These are phyloP conservation scores for Suhomyces atakaporum DNA, from an alignment of 1,139 yeast genomes.

Conservation along the genomic window DNA sequence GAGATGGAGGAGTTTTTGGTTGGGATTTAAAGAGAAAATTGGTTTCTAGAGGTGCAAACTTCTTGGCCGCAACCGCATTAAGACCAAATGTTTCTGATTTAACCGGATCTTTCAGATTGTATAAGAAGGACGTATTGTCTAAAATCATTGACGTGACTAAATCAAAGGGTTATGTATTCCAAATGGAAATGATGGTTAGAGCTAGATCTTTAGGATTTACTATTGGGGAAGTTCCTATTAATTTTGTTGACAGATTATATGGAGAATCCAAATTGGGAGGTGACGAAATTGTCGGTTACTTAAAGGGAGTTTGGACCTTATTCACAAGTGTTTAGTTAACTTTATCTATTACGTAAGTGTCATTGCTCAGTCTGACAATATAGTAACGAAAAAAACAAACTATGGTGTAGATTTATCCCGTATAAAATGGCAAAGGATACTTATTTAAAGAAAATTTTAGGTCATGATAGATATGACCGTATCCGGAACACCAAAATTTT, in stretches of 20 bases:
- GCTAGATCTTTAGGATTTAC: constrained; percentile 71
- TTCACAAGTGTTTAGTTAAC: constrained; percentile 56
- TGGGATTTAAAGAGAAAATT: constrained; percentile 84
- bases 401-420: too few relatives aligned
- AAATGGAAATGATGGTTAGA: constrained; percentile 89
- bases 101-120: constrained; percentile 78
- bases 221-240: constrained; percentile 80
- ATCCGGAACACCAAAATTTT: constrained; percentile 59
- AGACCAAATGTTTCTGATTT: constrained; percentile 76
- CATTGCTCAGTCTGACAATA: too few relatives aligned
- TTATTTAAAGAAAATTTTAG: constrained; percentile 47
- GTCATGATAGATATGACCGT: constrained; percentile 33
- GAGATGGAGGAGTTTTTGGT: constrained; percentile 82
- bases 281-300: constrained; percentile 76
- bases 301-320: constrained; percentile 73
- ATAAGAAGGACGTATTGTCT: constrained; percentile 68
- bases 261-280: constrained; percentile 85
- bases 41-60: constrained; percentile 81
- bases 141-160: constrained; percentile 69
- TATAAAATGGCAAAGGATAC: constrained; percentile 42
- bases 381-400: not conserved
- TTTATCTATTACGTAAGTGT: constrained; percentile 2
- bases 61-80: constrained; percentile 69
- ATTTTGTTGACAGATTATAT: constrained; percentile 77
- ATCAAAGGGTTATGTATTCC: constrained; percentile 83